Evolutionary conservation across 2,329 filamentous ascomycete genomes (phyloP), one percentile per base, ranked within the genome.

Genomic region (Fusarium xylarioides): DNA sequence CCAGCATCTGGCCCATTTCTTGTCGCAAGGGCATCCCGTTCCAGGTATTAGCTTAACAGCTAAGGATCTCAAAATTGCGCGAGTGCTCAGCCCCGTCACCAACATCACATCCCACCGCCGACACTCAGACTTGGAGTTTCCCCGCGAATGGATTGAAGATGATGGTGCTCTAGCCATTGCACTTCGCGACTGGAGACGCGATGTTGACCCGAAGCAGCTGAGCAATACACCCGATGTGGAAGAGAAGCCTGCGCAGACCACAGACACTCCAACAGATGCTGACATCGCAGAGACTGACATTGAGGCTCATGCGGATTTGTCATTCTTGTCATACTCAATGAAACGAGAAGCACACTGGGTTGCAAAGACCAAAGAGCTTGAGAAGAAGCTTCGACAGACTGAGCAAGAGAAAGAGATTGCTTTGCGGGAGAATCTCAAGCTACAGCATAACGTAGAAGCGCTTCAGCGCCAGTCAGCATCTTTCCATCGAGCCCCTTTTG

Each of bases 191-290:
- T 34, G 30, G 30, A 52, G 30, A 34, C 16, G 4, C 2, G 21
- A 34, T 0, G 14, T 52, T 4, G 16, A 26, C 9, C 16, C 16
- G 11, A 52, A 4, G 5, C 19, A 11, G 3, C n/a, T 19, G 16
- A 15, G 30, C 11, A 11, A 19, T 8, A 4, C 11, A 5, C 0
- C 18, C 9, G 2, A 9, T 7, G 0, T 19, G 11, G 4, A 11
- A 11, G 11, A 34, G 8, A 19, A 4, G 1, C n/a, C 9, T 4
- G 8, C 1, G 9, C 30, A 15, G 6, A 12, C 7, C 11, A 19
- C 12, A 19, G 1, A 15, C 7, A 15, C n/a, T 1, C 5, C 6
- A 1, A 34, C 3, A 7, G 21, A 19, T 11, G 14, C 28, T 49
- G 30, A 7, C 2, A 2, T 19, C 8, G 21, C 4, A 19, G n/a